These are phyloP conservation scores for Eruca vesicaria DNA, from an alignment of 441 rosid species.

Conservation along the genomic window DNA sequence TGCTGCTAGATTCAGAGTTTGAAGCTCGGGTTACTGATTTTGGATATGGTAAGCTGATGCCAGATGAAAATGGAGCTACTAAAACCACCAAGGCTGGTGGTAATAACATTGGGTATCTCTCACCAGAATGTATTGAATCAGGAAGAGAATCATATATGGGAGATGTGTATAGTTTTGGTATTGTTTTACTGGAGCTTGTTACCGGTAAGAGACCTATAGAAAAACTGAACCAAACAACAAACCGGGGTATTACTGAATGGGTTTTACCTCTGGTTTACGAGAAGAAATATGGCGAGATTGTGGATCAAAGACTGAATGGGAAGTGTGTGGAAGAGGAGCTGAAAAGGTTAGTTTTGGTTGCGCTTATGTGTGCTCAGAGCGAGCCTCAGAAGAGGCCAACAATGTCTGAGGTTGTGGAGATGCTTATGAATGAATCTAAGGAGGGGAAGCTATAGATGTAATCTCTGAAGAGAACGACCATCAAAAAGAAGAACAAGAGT, in stretches of 20 bases:
- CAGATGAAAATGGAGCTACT: slow-evolving; percentile 54
- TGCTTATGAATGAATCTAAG: slow-evolving; percentile 44
- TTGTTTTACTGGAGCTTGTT: slow-evolving; percentile 55
- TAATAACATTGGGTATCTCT: slow-evolving; percentile 47
- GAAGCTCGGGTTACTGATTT: slow-evolving; percentile 61
- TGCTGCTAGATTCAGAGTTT: slow-evolving; percentile 48
- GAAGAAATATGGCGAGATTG: slow-evolving; percentile 43
- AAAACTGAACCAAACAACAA: slow-evolving; percentile 46
- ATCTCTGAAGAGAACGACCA: slow-evolving; percentile 41
- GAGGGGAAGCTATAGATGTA: slow-evolving; percentile 37
- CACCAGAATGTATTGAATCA: slow-evolving; percentile 65
- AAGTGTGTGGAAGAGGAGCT: slow-evolving; percentile 48
- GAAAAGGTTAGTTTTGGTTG: slow-evolving; percentile 41
- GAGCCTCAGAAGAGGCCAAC: slow-evolving; percentile 57
- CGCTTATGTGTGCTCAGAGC: slow-evolving; percentile 45
- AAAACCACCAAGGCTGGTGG: slow-evolving; percentile 24
- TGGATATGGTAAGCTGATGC: slow-evolving; percentile 62
- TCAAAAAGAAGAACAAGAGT: not conserved
- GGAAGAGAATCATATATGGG: slow-evolving; percentile 57
- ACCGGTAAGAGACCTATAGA: slow-evolving; percentile 60
- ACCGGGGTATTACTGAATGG: slow-evolving; percentile 57
- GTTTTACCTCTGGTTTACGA: slow-evolving; percentile 46
- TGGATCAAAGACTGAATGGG: slow-evolving; percentile 47
- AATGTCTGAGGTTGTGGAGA: slow-evolving; percentile 54
- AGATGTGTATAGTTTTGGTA: slow-evolving; percentile 65